Evolutionary conservation across 2,329 filamentous ascomycete species (phyloP).

Genomic region (Cladosporium halotolerans): DNA sequence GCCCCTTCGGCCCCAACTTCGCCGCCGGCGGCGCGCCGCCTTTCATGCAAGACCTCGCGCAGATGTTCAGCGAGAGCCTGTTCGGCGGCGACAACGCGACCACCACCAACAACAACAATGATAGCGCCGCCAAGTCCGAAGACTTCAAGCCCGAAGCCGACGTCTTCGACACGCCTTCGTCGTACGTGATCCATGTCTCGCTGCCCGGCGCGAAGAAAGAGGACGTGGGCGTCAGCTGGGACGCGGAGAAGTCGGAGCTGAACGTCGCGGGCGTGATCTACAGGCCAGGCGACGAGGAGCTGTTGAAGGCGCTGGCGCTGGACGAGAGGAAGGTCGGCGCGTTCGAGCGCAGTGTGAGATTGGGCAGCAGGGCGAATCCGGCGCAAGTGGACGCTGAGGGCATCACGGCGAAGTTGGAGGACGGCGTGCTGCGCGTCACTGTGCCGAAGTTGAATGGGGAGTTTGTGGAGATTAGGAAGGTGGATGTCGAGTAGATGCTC

Average conservation of each 20-base stretch:
- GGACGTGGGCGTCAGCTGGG: slow-evolving; percentile 71
- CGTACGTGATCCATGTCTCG: slow-evolving; percentile 65
- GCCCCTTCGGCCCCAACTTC: slow-evolving; percentile 8
- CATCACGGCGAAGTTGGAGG: slow-evolving; percentile 71
- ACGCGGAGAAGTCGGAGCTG: slow-evolving; percentile 60
- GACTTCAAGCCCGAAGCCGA: slow-evolving; percentile 63
- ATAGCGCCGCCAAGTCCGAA: slow-evolving; percentile 37
- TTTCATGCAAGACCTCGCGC: slow-evolving; percentile 21
- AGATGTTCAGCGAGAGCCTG: slow-evolving; percentile 31
- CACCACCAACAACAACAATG: slow-evolving; percentile 14
- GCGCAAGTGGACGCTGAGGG: slow-evolving; percentile 59
- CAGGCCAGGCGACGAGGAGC: slow-evolving; percentile 64
- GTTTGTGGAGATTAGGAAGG: slow-evolving; percentile 50
- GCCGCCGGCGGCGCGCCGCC: neutral
- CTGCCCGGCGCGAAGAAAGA: slow-evolving; percentile 74
- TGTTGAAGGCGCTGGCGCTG: slow-evolving; percentile 57
- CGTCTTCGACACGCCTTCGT: slow-evolving; percentile 61
- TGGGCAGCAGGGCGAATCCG: slow-evolving; percentile 50
- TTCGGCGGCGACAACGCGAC: slow-evolving; percentile 26
- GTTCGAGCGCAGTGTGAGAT: slow-evolving; percentile 64
- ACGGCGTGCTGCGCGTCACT: slow-evolving; percentile 70
- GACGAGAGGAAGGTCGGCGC: slow-evolving; percentile 66
- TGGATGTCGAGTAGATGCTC: slow-evolving; percentile 41
- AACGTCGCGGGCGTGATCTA: slow-evolving; percentile 67
- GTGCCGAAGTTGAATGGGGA: slow-evolving; percentile 66